Conservation (phyloP, 108 stramenopile genomes). For the Cylindrotheca fusiformis region DNA sequence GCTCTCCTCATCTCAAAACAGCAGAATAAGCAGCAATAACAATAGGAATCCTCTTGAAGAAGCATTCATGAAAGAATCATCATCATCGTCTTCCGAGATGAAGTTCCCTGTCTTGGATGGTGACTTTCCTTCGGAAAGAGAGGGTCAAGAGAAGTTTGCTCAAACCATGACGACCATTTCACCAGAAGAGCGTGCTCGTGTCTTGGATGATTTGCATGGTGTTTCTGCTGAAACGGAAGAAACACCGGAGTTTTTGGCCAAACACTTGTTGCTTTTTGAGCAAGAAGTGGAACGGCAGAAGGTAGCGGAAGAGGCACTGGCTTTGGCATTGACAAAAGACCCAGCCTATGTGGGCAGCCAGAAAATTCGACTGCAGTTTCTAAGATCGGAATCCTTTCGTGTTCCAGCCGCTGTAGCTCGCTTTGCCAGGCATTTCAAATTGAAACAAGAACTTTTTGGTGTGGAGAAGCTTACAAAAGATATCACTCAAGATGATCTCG, state of each 20-base stretch:
- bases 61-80: no score
- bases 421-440: slow-evolving; percentile 16
- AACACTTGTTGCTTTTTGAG: neutral
- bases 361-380: slow-evolving; percentile 30
- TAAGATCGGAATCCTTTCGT: slow-evolving; percentile 29
- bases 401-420: slow-evolving; percentile 13
- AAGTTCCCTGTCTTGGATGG: neutral
- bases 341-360: slow-evolving; percentile 15
- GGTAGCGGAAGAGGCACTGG: neutral
- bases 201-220: slow-evolving; percentile 15
- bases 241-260: slow-evolving; percentile 1
- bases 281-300: neutral
- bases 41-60: no score
- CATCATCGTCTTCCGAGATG: no score
- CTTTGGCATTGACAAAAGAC: neutral
- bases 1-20: no score
- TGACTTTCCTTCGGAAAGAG: neutral
- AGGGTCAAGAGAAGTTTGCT: neutral
- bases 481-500: slow-evolving; percentile 22
- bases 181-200: neutral
- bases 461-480: slow-evolving; percentile 18
- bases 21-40: neutral
- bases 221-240: slow-evolving; percentile 2
- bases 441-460: slow-evolving; percentile 37
- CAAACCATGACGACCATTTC: slow-evolving; percentile 3